Evolutionary conservation across 2,329 filamentous ascomycete genomes (phyloP).

Genomic region (Scytalidium lignicola): DNA sequence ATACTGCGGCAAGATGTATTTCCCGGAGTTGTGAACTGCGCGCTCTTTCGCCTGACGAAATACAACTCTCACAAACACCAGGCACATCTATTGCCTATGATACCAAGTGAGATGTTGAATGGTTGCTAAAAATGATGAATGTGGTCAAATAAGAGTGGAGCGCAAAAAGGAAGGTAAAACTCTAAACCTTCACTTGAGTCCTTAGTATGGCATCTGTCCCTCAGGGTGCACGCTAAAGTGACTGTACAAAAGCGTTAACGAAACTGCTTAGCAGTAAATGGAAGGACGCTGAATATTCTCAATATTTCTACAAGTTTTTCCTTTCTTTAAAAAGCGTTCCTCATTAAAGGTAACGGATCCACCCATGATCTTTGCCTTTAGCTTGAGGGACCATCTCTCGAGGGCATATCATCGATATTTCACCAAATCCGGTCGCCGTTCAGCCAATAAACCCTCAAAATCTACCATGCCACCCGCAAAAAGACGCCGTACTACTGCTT

Average conservation of each 20-base stretch:
- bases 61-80: neutral
- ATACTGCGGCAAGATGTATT: neutral
- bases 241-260: neutral
- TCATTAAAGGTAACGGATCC: too few species aligned
- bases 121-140: neutral
- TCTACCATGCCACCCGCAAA: neutral
- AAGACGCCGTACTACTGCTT: neutral
- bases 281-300: neutral
- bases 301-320: too few species aligned
- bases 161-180: neutral
- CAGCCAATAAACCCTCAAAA: neutral
- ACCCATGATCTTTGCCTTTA: too few species aligned
- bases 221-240: neutral
- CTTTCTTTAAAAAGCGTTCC: too few species aligned
- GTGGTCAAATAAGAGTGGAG: neutral
- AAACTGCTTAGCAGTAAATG: neutral
- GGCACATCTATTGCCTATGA: neutral
- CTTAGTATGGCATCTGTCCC: neutral
- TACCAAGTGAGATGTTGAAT: neutral
- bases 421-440: neutral
- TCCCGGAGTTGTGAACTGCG: neutral
- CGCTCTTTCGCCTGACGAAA: neutral
- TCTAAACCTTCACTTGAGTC: neutral
- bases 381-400: neutral
- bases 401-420: neutral